Base-by-base conservation (phyloP, 768 basidiomycete genomes). In the Lanmaoa rubissima region DNA sequence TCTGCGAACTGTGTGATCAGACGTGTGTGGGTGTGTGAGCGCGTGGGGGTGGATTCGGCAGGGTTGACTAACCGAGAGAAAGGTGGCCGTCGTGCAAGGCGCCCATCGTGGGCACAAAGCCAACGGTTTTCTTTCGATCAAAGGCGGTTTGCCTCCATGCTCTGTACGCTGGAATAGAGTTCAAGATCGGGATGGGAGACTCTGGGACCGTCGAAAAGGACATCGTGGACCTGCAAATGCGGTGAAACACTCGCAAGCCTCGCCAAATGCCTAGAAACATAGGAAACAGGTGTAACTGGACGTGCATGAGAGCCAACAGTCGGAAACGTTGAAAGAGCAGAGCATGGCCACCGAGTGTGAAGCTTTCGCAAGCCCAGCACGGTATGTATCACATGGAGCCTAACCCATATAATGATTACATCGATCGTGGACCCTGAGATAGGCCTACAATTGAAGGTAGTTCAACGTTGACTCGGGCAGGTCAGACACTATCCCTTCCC, bases 21-120 rank as follows among this genome's bases (percentile, higher is more conserved):
- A 46, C 2, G 21, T 46, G 17, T 31, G 45, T 58, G 54, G 53
- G 53, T 48, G 21, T 24, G 21, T 24, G 1, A 24, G 17, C 28
- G 28, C 26, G 36, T n/a, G 35, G 40, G 19, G 17, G 36, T 10
- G 50, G 48, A n/a, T 31, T 36, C 5, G 13, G 51, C n/a, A 65
- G 17, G 83, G 1, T 50, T 55, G 31, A 59, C 85, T 60, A 63
- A 97, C 96, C 91, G 36, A 99, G 85, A 51, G 90, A 84, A 42
- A 98, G 77, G 70, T 98, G 97, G 1, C 97, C 97, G 10, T 89
- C 85, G 69, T 99, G 97, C 42, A 99, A 74, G 2, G 96, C 96
- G 21, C 96, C 96, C 96, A 98, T 98, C 12, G 97, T 99, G 1
- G 97, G 84, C n/a, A 99, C 94, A 56, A 90, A 92, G 1, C 97